These are phyloP conservation scores for Fusarium sp. DNA, from an alignment of 2,329 filamentous ascomycete species.

Conservation along the genomic window DNA sequence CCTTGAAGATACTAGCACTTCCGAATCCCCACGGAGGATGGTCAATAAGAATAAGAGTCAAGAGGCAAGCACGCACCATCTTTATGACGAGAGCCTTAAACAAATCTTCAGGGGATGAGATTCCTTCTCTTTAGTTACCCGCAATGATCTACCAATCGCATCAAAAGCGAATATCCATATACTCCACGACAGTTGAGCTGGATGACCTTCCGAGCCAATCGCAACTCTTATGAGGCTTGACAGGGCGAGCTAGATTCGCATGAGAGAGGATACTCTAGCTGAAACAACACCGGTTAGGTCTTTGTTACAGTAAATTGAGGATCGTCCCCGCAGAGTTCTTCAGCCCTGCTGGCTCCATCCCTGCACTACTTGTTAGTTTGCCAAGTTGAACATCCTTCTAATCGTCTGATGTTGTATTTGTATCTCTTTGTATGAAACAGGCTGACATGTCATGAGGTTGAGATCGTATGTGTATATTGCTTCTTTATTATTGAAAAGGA, in stretches of 20 bases:
- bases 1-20: constrained; percentile 3
- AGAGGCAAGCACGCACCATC: constrained; percentile 11
- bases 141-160: not conserved
- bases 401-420: not conserved
- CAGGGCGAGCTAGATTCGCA: constrained; percentile 10
- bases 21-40: not conserved
- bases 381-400: not conserved
- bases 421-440: not conserved
- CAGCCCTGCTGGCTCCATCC: constrained; percentile 21
- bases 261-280: constrained; percentile 10
- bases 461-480: not conserved
- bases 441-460: not conserved
- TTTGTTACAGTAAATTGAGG: not conserved
- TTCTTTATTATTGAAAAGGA: not conserved
- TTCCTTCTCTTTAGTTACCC: not conserved
- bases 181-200: not conserved
- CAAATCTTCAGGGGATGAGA: constrained; percentile 22
- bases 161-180: not conserved
- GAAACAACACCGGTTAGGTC: constrained; percentile 16
- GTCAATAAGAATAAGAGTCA: not conserved
- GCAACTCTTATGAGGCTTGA: not conserved
- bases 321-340: not conserved
- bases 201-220: not conserved
- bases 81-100: constrained; percentile 22
- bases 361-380: not conserved